phyloP scores from a whole-genome alignment of 2,329 filamentous ascomycete species.

The Stagonosporopsis rhizophila region DNA sequence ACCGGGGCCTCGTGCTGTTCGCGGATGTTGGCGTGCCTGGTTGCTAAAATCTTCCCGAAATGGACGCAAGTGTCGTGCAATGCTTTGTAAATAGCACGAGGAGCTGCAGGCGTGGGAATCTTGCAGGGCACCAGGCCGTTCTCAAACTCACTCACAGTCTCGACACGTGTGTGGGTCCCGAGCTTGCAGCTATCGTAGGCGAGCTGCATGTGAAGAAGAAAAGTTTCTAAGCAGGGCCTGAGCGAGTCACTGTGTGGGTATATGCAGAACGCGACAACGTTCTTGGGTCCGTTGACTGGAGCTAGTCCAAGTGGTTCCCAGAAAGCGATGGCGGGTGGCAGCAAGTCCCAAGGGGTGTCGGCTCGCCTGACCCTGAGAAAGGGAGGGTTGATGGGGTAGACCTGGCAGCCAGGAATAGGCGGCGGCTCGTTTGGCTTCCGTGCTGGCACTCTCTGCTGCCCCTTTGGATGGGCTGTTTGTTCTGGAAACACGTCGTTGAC shows the following conservation, averaged over 20 bases:
- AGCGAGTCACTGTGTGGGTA: constrained; percentile 72
- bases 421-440: constrained; percentile 41
- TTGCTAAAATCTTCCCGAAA: constrained; percentile 51
- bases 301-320: constrained; percentile 83
- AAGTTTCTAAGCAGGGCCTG: constrained; percentile 65
- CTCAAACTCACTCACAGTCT: constrained; percentile 48
- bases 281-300: constrained; percentile 74
- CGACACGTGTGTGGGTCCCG: constrained; percentile 64
- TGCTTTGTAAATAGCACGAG: constrained; percentile 38
- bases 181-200: constrained; percentile 78
- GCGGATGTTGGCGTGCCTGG: constrained; percentile 43
- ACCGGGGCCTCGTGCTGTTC: constrained; percentile 59
- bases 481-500: constrained; percentile 58
- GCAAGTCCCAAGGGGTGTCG: constrained; percentile 72
- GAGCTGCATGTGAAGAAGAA: constrained; percentile 72
- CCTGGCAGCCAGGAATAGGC: constrained; percentile 37
- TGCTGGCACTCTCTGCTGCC: constrained; percentile 42
- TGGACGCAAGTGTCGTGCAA: constrained; percentile 48
- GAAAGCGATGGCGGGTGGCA: constrained; percentile 77
- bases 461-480: constrained; percentile 41
- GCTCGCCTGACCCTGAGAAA: constrained; percentile 75
- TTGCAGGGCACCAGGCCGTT: constrained; percentile 44
- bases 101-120: constrained; percentile 23
- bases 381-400: constrained; percentile 66
- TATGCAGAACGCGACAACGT: constrained; percentile 73